A percentile compares a stretch with the other conserved stretches of the same genome.
Evolutionary conservation across 2,329 filamentous ascomycete genomes (phyloP).

Genomic region (Tolypocladium endophyticum): DNA sequence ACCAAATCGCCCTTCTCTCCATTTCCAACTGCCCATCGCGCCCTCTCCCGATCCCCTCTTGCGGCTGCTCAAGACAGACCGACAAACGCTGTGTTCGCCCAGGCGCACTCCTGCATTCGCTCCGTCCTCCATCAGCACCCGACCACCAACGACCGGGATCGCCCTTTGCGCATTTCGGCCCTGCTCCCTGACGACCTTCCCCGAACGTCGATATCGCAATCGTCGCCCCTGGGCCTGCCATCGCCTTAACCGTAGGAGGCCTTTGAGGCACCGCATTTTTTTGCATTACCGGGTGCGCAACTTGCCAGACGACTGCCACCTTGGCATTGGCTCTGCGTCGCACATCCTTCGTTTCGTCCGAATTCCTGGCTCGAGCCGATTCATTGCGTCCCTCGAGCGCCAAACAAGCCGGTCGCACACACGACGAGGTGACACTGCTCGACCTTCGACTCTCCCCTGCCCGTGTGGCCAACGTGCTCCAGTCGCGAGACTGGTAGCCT

Average conservation of each 20-base stretch:
- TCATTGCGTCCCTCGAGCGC: background rate
- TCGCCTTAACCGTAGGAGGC: background rate
- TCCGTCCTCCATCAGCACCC: background rate
- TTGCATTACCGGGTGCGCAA: background rate
- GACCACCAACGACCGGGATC: background rate
- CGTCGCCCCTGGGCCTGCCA: background rate
- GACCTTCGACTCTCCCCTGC: conserved; percentile 9
- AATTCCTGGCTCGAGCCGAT: background rate
- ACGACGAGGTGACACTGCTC: background rate
- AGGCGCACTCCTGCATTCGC: background rate
- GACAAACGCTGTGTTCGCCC: background rate
- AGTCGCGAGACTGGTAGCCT: conserved; percentile 51
- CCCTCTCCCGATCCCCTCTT: background rate
- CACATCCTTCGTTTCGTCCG: background rate
- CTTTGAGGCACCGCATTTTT: background rate
- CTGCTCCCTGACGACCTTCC: background rate
- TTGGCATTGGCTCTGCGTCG: background rate
- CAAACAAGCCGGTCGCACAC: background rate
- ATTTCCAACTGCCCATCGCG: background rate
- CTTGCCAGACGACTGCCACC: background rate
- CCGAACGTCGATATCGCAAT: background rate
- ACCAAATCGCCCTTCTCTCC: background rate
- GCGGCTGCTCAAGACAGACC: background rate
- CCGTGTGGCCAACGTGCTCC: conserved; percentile 43
- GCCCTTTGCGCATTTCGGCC: background rate